These are phyloP conservation scores for Fomitopsis pinicola DNA, from an alignment of 1,284 basidiomycete genomes.

Conservation along the genomic window DNA sequence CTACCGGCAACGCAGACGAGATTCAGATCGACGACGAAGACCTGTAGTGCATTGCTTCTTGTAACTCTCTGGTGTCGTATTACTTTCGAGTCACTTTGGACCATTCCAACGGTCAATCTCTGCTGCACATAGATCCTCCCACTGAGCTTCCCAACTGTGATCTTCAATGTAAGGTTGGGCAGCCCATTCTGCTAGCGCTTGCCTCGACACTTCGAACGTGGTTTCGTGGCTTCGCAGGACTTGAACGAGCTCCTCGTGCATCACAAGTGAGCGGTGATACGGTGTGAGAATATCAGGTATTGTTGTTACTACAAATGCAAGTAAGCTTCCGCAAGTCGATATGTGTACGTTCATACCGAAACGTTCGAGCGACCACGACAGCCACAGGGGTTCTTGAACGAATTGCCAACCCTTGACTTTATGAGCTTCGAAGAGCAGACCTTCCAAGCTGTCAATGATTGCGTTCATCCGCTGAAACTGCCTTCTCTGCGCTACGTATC, in stretches of 20 bases:
- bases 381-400: constrained; percentile 71
- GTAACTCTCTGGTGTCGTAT: constrained; percentile 13
- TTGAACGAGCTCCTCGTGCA: constrained; percentile 52
- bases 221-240: constrained; percentile 59
- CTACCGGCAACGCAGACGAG: constrained; percentile 63
- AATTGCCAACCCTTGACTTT: constrained; percentile 66
- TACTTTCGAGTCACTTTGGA: constrained; percentile 15
- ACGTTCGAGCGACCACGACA: constrained; percentile 74
- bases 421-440: constrained; percentile 59
- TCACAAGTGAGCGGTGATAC: constrained; percentile 63
- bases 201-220: constrained; percentile 63
- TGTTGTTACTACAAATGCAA: constrained; percentile 42
- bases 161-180: constrained; percentile 62
- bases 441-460: constrained; percentile 59
- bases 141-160: constrained; percentile 60
- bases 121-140: constrained; percentile 71
- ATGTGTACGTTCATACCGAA: constrained; percentile 47
- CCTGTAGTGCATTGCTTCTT: constrained; percentile 25
- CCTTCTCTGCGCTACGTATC: constrained; percentile 47
- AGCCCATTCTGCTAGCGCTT: constrained; percentile 57
- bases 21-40: constrained; percentile 84
- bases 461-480: constrained; percentile 60
- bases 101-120: constrained; percentile 71
- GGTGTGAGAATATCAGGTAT: constrained; percentile 53
- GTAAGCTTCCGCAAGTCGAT: background rate